Percentiles rank a stretch among this genome's conserved stretches.
These are phyloP conservation scores for Apostasia shenzhenica DNA, from an alignment of 106 monocot genomes.

Conservation along the genomic window DNA sequence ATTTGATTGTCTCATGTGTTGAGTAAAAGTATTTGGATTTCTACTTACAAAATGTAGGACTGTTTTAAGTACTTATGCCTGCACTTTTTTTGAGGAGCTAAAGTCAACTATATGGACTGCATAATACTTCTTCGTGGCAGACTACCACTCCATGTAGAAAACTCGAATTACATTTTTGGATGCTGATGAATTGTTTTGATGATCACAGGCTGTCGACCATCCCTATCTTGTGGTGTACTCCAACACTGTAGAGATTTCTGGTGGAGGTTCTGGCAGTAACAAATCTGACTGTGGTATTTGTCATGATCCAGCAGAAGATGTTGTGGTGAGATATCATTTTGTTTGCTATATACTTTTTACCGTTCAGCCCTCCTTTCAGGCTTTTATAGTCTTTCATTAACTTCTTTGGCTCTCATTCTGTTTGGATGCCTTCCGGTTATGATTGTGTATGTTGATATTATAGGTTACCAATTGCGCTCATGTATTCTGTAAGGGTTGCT, in stretches of 20 bases:
- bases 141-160: neutral
- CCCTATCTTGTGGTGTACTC: slow-evolving; percentile 89
- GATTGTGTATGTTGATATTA: neutral
- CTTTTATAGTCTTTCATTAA: too few species aligned
- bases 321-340: slow-evolving; percentile 43
- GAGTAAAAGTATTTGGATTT: too few species aligned
- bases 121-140: too few species aligned
- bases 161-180: neutral
- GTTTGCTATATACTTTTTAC: neutral
- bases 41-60: too few species aligned
- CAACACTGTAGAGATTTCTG: slow-evolving; percentile 23
- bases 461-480: slow-evolving; percentile 82
- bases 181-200: slow-evolving; percentile 4
- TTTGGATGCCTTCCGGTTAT: too few species aligned
- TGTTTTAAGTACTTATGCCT: too few species aligned
- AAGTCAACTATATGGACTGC: too few species aligned
- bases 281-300: slow-evolving; percentile 52
- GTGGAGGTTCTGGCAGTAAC: slow-evolving; percentile 15
- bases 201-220: slow-evolving; percentile 83
- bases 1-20: too few species aligned
- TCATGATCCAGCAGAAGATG: slow-evolving; percentile 58
- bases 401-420: too few species aligned
- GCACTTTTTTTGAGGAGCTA: too few species aligned
- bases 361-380: too few species aligned
- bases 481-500: slow-evolving; percentile 76